phyloP scores from a whole-genome alignment of 2,329 filamentous ascomycete genomes.

The Botrytis hyacinthi region DNA sequence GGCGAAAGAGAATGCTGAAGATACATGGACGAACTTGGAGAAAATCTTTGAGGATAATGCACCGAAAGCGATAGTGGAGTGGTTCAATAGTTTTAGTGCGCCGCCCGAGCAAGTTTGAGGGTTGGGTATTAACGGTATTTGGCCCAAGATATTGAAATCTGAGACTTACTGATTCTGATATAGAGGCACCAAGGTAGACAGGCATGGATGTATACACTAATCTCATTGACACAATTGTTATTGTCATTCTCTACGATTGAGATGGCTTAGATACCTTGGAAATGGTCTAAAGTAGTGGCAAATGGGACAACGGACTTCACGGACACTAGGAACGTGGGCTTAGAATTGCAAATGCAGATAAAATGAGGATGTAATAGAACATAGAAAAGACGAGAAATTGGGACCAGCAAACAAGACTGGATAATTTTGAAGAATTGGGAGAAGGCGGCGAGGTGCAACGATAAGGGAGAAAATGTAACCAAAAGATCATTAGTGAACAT shows the following conservation, averaged over 20 bases:
- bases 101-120: neutral
- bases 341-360: no score
- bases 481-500: neutral
- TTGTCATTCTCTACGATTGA: neutral
- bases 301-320: no score
- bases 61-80: constrained; percentile 2
- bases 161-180: neutral
- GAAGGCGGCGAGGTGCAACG: no score
- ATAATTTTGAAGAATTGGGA: no score
- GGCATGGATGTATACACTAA: neutral
- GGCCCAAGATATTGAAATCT: neutral
- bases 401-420: no score
- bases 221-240: neutral
- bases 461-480: no score
- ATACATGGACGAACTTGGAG: constrained; percentile 19
- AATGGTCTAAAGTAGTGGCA: no score
- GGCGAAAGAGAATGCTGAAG: constrained; percentile 19
- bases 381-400: no score
- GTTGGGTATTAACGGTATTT: neutral
- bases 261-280: neutral
- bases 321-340: no score
- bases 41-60: constrained; percentile 23
- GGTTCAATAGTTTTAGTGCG: neutral
- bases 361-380: no score
- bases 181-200: neutral